A percentile compares a stretch with the other conserved stretches of the same genome.
Conservation (phyloP, 768 basidiomycete species). For the Auricularia cornea region DNA sequence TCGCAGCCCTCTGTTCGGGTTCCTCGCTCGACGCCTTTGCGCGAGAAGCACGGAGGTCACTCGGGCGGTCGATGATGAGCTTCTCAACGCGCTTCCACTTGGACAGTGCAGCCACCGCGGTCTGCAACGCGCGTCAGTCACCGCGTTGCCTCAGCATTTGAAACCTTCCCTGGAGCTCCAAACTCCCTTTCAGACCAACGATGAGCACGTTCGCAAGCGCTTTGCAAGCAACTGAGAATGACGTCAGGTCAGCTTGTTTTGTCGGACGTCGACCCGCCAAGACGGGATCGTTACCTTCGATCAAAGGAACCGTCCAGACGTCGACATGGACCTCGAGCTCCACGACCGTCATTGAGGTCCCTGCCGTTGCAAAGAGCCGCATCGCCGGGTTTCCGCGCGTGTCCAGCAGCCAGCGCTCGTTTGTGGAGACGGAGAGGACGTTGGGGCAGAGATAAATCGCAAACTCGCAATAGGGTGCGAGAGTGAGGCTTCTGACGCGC, state of each 20-base stretch:
- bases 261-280: not conserved
- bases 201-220: not conserved
- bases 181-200: not conserved
- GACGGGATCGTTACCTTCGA: not conserved
- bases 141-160: not conserved
- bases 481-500: not conserved
- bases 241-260: not conserved
- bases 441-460: not conserved
- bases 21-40: not conserved
- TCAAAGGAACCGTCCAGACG: not conserved
- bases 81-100: not conserved
- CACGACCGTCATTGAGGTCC: not conserved
- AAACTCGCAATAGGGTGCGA: not conserved
- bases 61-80: not conserved
- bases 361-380: not conserved
- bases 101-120: not conserved
- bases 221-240: not conserved
- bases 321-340: not conserved
- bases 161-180: not conserved
- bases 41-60: not conserved
- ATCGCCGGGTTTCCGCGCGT: not conserved
- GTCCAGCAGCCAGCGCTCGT: not conserved
- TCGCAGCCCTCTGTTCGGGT: not conserved
- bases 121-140: not conserved
- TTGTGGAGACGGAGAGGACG: not conserved